Evolutionary conservation across 805 yeast genomes (phyloP), one percentile per base, ranked within the genome.

Genomic region (Candida adriatica): DNA sequence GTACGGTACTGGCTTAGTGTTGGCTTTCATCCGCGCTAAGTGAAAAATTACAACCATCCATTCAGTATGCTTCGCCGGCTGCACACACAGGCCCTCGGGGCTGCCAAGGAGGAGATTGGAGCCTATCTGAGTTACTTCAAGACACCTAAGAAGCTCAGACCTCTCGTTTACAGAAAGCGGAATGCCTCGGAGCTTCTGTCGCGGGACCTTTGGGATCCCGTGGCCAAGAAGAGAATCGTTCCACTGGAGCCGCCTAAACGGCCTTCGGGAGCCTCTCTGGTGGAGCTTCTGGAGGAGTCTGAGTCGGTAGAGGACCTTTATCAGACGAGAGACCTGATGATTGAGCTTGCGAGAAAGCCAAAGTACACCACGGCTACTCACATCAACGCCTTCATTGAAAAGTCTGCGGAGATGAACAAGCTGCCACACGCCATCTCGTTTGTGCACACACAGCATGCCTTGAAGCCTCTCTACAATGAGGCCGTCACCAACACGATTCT

Each of bases 161-260:
- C 66, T 6, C 48, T 56, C 27, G 58, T 64, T 16, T 64, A 64
- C 43, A 58, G 67, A 44, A 56, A 59, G 22, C 60, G 53, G 33
- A 63, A 64, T 39, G 55, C 64, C 3, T 51, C 59, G 18, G 55
- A 45, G 29, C 42, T 64, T 25, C 33, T 62, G 23, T 51, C 63
- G 8, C 56, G 62, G 58, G 66, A 62, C 38, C 27, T 61, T 20
- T 60, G 59, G 48, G 64, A 64, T 38, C 56, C 58, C 6, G 48
- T 38, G 2, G 53, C 59, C 1, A 52, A 54, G 27, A 36, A 45
- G 16, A 57, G 58, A 30, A 35, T 61, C 11, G 46, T 48, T 5
- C 65, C 69, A 15, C 41, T 53, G 14, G 39, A 35, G 1, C 54
- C 64, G 15, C 55, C 61, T 26, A 37, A 31, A 13, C 53, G 55